phyloP scores from a whole-genome alignment of 2,329 filamentous ascomycete genomes.

The Cordyceps cicadae region DNA sequence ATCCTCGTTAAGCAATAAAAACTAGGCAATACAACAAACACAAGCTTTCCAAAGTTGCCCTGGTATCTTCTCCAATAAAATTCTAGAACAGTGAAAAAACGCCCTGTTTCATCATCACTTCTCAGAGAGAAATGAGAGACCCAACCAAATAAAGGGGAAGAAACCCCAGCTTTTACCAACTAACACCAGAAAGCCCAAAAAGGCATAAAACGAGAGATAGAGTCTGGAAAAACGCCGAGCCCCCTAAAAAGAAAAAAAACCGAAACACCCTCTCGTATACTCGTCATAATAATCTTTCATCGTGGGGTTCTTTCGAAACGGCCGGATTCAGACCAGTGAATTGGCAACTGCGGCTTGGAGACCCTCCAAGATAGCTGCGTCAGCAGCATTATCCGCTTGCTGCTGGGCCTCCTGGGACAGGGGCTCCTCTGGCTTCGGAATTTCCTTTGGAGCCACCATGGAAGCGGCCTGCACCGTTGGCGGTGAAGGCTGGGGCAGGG shows the following conservation, averaged over 20 bases:
- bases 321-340: conserved; percentile 10
- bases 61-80: conserved; percentile 6
- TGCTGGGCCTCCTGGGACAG: conserved; percentile 18
- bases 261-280: background rate
- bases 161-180: background rate
- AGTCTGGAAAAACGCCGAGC: no score
- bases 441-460: conserved; percentile 12
- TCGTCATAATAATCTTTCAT: background rate
- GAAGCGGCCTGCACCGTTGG: conserved; percentile 1
- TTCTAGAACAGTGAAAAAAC: background rate
- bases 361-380: conserved; percentile 27
- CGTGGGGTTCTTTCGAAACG: background rate
- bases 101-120: conserved; percentile 3
- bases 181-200: background rate
- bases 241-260: background rate
- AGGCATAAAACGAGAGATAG: background rate
- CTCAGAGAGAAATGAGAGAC: background rate
- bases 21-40: background rate
- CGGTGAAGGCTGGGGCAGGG: background rate
- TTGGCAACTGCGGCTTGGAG: conserved; percentile 28
- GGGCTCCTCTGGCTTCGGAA: conserved; percentile 17
- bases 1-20: background rate
- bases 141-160: background rate
- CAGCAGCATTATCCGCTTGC: conserved; percentile 26
- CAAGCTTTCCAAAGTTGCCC: background rate